Base-by-base conservation (phyloP, 2,329 filamentous ascomycete genomes). In the Sporothrix phasma region DNA sequence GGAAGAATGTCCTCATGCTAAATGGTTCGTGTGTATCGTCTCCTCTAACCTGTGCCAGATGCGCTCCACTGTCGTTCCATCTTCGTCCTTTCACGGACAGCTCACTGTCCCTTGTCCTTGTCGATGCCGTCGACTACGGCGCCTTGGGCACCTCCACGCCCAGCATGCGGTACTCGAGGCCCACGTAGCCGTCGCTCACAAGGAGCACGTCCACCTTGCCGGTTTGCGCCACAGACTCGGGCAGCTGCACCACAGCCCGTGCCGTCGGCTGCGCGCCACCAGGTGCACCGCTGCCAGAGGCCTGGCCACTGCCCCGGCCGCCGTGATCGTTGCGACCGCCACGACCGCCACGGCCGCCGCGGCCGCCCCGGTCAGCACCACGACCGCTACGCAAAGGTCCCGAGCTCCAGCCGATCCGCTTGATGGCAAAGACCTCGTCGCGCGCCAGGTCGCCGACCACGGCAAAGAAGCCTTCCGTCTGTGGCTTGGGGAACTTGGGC, bases 391-490 rank as follows among this genome's bases (percentile, higher is more conserved):
- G n/a, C 11, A 43, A 17, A 1, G 19, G 17, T 17, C 74, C 74
- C 1, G 26, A 66, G 56, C 71, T 74, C 92, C 94, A 97, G 1
- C 86, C 87, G 0, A 94, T 84, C 34, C 94, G 81, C 81, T 96
- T 97, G 67, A 99, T 79, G 2, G 89, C 93, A 3, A 96, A 75
- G 45, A 97, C 81, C 69, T 97, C 90, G 65, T 93, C 90, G 6
- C 77, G 82, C 0, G 78, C 78, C 2, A 83, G 71, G 69, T 89
- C 85, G 6, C 86, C 87, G 0, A 96, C 81, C 24, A 97, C 73
- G 15, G 94, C 84, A 74, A 99, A 97, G 83, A 88, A 97, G 0
- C 92, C 92, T 72, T 99, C 94, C 0, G 86, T 94, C 75, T 99
- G 94, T 17, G 92, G 86, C 76, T 99, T 99, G 1, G 93, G 93